Conservation (phyloP, 1,139 yeast species). For the Sugiyamaella xylanicola region DNA sequence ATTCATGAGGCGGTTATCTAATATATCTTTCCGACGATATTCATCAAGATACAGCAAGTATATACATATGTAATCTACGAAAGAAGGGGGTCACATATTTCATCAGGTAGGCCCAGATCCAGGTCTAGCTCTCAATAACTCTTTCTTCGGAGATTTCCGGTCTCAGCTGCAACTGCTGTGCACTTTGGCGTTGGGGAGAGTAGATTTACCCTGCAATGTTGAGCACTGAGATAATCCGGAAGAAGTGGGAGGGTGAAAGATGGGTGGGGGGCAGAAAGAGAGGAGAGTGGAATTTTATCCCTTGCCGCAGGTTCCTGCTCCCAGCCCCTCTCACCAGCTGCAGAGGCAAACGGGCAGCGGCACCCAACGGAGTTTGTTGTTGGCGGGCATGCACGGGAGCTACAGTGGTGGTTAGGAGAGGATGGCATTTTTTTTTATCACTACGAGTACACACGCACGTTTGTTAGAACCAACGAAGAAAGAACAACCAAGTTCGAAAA, state of each 20-base stretch:
- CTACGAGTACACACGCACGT: neutral
- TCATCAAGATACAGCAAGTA: too few species aligned
- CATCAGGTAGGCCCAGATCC: too few species aligned
- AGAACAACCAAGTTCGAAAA: neutral
- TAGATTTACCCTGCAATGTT: neutral
- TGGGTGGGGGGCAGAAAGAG: neutral
- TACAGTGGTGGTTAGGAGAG: slow-evolving; percentile 6
- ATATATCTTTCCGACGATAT: too few species aligned
- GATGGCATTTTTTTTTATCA: slow-evolving; percentile 6
- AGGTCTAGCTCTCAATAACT: too few species aligned
- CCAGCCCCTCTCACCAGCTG: too few species aligned
- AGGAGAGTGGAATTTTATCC: neutral
- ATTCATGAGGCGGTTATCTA: too few species aligned
- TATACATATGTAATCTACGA: too few species aligned
- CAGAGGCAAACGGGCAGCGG: neutral
- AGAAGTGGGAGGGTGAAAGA: neutral
- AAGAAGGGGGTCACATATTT: too few species aligned
- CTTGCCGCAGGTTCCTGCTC: neutral
- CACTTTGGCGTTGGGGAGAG: slow-evolving; percentile 5
- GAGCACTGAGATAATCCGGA: neutral
- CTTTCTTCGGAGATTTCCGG: slow-evolving; percentile 7
- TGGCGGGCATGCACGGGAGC: slow-evolving; percentile 4
- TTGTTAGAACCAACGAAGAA: slow-evolving; percentile 6
- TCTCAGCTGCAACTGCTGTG: neutral
- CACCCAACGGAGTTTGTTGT: slow-evolving; percentile 6